Conservation (phyloP, 345 rosid species). For the Pugionium dolabratum region DNA sequence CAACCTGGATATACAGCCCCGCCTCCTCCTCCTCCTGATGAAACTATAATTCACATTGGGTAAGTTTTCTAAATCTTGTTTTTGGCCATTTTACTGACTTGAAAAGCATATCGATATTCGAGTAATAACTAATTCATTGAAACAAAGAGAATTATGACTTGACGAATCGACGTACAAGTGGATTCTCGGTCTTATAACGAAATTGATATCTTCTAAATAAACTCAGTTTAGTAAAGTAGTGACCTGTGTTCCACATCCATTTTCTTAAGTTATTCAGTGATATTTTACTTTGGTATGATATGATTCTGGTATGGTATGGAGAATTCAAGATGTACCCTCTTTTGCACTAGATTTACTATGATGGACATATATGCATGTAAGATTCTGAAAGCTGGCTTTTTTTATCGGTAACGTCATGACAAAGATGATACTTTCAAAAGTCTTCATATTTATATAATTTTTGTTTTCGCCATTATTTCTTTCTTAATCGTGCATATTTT, state of each 20-base stretch:
- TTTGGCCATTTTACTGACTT: neutral
- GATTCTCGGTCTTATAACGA: neutral
- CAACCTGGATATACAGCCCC: conserved; percentile 92
- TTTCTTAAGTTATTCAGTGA: neutral
- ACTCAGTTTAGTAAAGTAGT: neutral
- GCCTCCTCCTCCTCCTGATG: conserved; percentile 62
- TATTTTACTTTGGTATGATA: neutral
- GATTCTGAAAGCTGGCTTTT: neutral
- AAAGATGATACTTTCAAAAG: neutral
- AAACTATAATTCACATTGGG: conserved; percentile 80
- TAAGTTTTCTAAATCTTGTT: conserved; percentile 39
- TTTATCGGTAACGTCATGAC: conserved; percentile 2
- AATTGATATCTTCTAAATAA: neutral
- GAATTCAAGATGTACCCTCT: neutral
- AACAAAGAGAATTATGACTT: conserved; percentile 7
- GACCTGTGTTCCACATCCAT: neutral
- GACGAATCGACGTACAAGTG: neutral
- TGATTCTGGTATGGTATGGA: conserved; percentile 16
- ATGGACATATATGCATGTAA: neutral
- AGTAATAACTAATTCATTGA: neutral
- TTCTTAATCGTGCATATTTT: neutral
- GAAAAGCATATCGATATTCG: neutral
- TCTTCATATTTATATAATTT: neutral
- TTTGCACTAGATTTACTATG: neutral
- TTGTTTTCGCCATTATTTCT: neutral